phyloP scores from a whole-genome alignment of 352 stramenopile species.

The Globisporangium emineosum region DNA sequence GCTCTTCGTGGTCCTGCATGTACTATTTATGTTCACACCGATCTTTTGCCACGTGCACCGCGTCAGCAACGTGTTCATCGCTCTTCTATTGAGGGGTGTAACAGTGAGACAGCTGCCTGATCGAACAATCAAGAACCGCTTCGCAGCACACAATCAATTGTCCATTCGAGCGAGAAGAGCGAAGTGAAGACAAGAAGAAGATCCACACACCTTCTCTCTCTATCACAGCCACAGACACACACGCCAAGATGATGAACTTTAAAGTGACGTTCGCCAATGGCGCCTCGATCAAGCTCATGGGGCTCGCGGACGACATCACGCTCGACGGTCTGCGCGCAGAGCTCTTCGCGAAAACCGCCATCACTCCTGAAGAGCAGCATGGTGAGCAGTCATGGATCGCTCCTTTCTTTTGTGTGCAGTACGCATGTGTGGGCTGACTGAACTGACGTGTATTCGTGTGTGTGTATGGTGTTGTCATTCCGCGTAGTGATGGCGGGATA shows the following conservation, averaged over 20 bases:
- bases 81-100: conserved; percentile 8
- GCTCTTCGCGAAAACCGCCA: conserved; percentile 55
- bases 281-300: conserved; percentile 69
- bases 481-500: conserved; percentile 73
- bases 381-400: conserved; percentile 22
- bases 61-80: not conserved
- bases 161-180: not conserved
- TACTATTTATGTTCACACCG: not conserved
- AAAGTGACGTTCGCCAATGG: conserved; percentile 78
- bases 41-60: conserved; percentile 6
- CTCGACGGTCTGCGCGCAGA: conserved; percentile 49
- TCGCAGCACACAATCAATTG: not conserved
- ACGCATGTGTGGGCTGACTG: not conserved
- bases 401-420: conserved; percentile 7
- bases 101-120: conserved; percentile 8
- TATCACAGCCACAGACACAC: not conserved
- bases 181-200: not conserved
- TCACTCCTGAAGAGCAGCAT: conserved; percentile 62
- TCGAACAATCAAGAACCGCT: conserved; percentile 17
- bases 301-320: conserved; percentile 54
- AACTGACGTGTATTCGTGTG: not conserved
- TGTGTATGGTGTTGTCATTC: not conserved
- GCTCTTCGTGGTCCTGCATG: not conserved
- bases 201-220: no score
- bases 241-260: conserved; percentile 33